Evolutionary conservation across 1,139 yeast genomes (phyloP).

Genomic region (Sugiyamaella grinbergsii): DNA sequence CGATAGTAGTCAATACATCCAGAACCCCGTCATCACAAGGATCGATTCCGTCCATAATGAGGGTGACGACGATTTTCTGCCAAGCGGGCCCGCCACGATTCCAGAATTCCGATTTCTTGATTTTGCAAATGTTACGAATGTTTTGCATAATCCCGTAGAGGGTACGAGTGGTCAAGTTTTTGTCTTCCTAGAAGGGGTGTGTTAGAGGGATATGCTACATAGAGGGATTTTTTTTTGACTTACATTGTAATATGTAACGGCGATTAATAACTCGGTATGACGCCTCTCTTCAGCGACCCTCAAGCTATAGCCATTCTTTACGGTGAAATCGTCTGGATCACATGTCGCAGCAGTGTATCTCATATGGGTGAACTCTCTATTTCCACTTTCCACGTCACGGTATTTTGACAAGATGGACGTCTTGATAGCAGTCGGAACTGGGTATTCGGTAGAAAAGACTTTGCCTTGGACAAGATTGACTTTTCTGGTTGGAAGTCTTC

Average conservation of each 20-base stretch:
- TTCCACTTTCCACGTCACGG: conserved; percentile 65
- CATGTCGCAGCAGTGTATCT: conserved; percentile 79
- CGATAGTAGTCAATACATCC: conserved; percentile 85
- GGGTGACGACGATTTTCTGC: conserved; percentile 88
- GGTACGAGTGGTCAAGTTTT: conserved; percentile 82
- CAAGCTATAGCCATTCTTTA: conserved; percentile 68
- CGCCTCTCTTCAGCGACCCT: conserved; percentile 75
- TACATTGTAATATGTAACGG: conserved; percentile 84
- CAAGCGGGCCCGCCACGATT: conserved; percentile 86
- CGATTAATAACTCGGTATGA: conserved; percentile 83
- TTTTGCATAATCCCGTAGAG: conserved; percentile 92
- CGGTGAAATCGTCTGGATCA: conserved; percentile 75
- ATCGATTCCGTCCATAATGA: conserved; percentile 93
- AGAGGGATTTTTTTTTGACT: neutral
- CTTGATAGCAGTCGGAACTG: conserved; percentile 68
- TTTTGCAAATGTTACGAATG: conserved; percentile 75
- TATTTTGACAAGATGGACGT: conserved; percentile 56
- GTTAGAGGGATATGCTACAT: neutral
- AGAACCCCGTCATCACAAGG: conserved; percentile 82
- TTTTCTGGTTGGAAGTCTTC: conserved; percentile 50
- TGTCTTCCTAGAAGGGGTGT: conserved; percentile 59
- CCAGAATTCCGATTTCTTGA: conserved; percentile 57
- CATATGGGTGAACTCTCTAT: conserved; percentile 69
- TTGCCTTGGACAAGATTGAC: conserved; percentile 68
- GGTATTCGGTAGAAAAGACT: conserved; percentile 72